These are phyloP conservation scores for Dioscorea alata DNA, from an alignment of 106 monocot species.

Conservation along the genomic window DNA sequence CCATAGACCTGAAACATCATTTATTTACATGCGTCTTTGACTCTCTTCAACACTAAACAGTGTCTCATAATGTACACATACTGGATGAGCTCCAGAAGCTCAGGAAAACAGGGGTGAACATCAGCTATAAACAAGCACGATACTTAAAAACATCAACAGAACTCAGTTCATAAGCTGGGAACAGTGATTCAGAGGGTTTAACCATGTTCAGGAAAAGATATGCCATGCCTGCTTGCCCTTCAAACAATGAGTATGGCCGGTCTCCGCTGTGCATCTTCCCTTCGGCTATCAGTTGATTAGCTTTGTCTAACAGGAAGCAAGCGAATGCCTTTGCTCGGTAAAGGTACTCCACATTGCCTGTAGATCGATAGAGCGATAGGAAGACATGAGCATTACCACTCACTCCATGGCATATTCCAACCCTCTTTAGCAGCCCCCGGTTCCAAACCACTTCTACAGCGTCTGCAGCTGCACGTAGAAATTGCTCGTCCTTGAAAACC, in stretches of 20 bases:
- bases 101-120: too few relatives aligned
- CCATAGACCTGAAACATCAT: too few relatives aligned
- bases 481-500: conserved; percentile 66
- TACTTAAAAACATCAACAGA: too few relatives aligned
- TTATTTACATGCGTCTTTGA: too few relatives aligned
- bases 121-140: too few relatives aligned
- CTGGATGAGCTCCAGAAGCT: too few relatives aligned
- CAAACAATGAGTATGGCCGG: conserved; percentile 73
- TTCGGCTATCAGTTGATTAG: conserved; percentile 40
- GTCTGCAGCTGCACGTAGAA: conserved; percentile 55
- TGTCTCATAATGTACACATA: too few relatives aligned
- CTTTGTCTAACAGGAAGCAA: conserved; percentile 64
- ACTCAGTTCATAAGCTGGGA: conserved; percentile 78
- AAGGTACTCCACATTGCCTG: conserved; percentile 49
- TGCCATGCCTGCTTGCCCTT: conserved; percentile 85
- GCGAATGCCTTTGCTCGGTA: conserved; percentile 83
- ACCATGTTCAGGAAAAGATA: conserved; percentile 73
- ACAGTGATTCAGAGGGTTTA: conserved; percentile 57
- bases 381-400: conserved; percentile 86
- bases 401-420: conserved; percentile 87
- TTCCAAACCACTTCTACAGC: conserved; percentile 90
- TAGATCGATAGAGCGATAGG: conserved; percentile 63
- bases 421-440: conserved; percentile 76
- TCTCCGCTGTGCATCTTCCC: conserved; percentile 80
- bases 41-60: too few relatives aligned